Percentiles rank a stretch among this genome's conserved stretches.
phyloP scores from a whole-genome alignment of 805 yeast genomes.

The Saturnispora ahearnii region DNA sequence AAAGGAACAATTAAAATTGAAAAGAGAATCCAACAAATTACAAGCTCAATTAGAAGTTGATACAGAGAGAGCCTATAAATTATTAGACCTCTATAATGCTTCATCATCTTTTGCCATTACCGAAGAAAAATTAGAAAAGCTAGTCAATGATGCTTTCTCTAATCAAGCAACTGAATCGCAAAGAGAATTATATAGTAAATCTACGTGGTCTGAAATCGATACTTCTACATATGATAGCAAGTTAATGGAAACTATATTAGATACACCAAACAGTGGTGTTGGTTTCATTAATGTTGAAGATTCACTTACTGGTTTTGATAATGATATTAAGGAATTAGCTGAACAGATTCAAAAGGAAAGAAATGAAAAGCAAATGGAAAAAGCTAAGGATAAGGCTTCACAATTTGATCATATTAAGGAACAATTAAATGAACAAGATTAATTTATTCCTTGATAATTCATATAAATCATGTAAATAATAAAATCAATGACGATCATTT shows the following conservation, averaged over 20 bases:
- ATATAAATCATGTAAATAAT: background rate
- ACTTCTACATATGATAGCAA: conserved; percentile 20
- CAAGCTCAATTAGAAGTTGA: conserved; percentile 42
- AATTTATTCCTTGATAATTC: background rate
- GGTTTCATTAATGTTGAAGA: conserved; percentile 26
- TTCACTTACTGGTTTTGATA: conserved; percentile 22
- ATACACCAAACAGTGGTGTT: conserved; percentile 26
- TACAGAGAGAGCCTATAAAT: conserved; percentile 43
- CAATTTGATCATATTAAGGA: conserved; percentile 5
- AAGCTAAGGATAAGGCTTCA: conserved; percentile 18
- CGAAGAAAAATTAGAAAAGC: conserved; percentile 52
- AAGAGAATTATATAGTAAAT: conserved; percentile 10
- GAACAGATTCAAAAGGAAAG: conserved; percentile 18
- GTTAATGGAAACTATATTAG: conserved; percentile 24
- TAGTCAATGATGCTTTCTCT: conserved; percentile 48
- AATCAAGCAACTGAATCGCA: conserved; percentile 5
- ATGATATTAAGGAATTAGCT: conserved; percentile 20
- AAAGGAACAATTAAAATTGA: conserved; percentile 42
- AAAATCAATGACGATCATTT: too few relatives aligned
- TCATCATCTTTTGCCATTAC: conserved; percentile 62
- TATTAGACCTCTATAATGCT: conserved; percentile 66
- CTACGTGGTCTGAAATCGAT: conserved; percentile 13
- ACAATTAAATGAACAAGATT: background rate
- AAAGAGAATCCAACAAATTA: conserved; percentile 60
- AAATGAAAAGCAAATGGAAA: conserved; percentile 16